A percentile compares a stretch with the other conserved stretches of the same genome.
Evolutionary conservation across 768 basidiomycete species (phyloP).

Genomic region (Lactifluus pinguis): DNA sequence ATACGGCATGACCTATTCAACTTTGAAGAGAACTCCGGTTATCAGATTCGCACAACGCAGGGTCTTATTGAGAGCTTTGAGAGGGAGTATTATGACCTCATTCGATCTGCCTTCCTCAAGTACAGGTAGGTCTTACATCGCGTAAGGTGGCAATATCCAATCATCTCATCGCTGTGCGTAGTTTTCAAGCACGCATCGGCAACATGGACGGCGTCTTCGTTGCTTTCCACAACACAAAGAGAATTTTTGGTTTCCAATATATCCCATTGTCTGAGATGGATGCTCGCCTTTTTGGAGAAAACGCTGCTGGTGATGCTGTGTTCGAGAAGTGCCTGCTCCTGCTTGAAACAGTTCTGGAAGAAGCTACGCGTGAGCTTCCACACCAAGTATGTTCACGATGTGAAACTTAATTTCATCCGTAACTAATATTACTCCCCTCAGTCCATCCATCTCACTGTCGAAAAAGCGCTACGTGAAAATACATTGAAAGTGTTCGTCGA

Average conservation of each 20-base stretch:
- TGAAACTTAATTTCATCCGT: background rate
- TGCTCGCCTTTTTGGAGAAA: slow-evolving; percentile 56
- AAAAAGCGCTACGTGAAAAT: slow-evolving; percentile 37
- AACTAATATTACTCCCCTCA: slow-evolving; percentile 21
- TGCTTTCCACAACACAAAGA: slow-evolving; percentile 79
- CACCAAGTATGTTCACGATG: slow-evolving; percentile 41
- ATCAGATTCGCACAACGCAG: slow-evolving; percentile 53
- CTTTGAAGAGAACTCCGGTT: slow-evolving; percentile 76
- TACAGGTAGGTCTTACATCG: slow-evolving; percentile 50
- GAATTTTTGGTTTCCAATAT: slow-evolving; percentile 93
- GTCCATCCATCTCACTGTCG: slow-evolving; percentile 54
- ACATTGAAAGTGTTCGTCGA: slow-evolving; percentile 60
- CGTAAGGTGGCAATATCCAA: background rate
- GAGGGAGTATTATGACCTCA: slow-evolving; percentile 88
- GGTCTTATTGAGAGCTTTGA: slow-evolving; percentile 79
- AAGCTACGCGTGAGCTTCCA: slow-evolving; percentile 53
- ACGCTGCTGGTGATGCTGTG: slow-evolving; percentile 55
- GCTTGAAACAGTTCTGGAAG: slow-evolving; percentile 57
- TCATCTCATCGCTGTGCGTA: slow-evolving; percentile 24
- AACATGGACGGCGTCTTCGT: slow-evolving; percentile 94
- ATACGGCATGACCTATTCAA: slow-evolving; percentile 83
- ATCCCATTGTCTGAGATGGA: slow-evolving; percentile 86
- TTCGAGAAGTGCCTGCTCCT: slow-evolving; percentile 68
- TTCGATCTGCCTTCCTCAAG: slow-evolving; percentile 90
- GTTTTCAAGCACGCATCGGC: slow-evolving; percentile 93